These are phyloP conservation scores for Croton setiger DNA, from an alignment of 441 rosid genomes.

Conservation along the genomic window DNA sequence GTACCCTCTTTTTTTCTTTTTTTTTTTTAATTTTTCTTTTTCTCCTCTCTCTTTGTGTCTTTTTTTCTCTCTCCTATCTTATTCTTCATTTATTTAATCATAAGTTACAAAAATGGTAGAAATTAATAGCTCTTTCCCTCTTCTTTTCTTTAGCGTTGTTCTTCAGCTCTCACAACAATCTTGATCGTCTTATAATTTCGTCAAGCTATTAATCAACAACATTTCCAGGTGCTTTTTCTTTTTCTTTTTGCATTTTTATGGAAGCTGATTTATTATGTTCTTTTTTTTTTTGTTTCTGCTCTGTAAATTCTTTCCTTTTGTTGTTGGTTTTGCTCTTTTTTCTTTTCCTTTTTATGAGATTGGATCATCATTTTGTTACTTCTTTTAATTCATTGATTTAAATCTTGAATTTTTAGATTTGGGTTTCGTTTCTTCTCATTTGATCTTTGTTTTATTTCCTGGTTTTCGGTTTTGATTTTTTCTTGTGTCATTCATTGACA, in stretches of 20 bases:
- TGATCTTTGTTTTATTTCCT: slow-evolving; percentile 3
- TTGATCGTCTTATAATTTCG: too few species aligned
- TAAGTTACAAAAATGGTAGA: background rate
- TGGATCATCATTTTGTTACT: slow-evolving; percentile 1
- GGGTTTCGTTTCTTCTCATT: slow-evolving; percentile 11
- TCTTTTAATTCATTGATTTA: slow-evolving; percentile 2
- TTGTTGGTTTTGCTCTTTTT: background rate
- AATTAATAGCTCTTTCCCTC: background rate
- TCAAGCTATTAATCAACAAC: too few species aligned
- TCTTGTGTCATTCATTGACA: background rate
- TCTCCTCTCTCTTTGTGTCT: background rate
- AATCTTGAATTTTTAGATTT: slow-evolving; percentile 18
- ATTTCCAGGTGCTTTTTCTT: too few species aligned
- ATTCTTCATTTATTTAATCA: background rate
- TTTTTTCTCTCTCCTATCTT: background rate
- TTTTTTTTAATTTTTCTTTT: background rate
- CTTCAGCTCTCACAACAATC: too few species aligned
- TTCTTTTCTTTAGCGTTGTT: background rate
- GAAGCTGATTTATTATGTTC: background rate
- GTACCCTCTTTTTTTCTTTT: background rate
- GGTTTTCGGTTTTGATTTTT: background rate
- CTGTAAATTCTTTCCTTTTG: background rate
- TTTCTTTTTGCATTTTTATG: too few species aligned
- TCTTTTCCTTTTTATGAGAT: background rate
- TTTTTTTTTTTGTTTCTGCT: background rate